Evolutionary conservation across 1,139 yeast genomes (phyloP).

Genomic region (Yueomyces sp.): DNA sequence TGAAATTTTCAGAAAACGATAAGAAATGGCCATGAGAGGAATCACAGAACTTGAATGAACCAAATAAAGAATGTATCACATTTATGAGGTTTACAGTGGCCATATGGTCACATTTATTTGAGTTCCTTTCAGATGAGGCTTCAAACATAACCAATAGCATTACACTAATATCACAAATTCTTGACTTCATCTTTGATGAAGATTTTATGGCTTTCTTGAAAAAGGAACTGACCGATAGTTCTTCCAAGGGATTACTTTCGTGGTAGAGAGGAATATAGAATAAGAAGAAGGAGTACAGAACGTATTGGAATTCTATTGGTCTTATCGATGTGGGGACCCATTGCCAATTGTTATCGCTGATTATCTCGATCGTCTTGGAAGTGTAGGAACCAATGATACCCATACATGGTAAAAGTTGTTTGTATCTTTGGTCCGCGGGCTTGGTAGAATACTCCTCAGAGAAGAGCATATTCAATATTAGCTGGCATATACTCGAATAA

Average conservation of each 20-base stretch:
- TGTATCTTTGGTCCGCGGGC: constrained; percentile 17
- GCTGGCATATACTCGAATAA: constrained; percentile 36
- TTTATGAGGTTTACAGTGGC: constrained; percentile 28
- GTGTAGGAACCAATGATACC: constrained; percentile 32
- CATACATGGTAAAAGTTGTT: constrained; percentile 28
- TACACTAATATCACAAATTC: constrained; percentile 33
- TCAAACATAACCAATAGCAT: constrained; percentile 27
- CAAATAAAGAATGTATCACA: constrained; percentile 61
- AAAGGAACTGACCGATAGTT: constrained; percentile 14
- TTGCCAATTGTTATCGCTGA: constrained; percentile 6
- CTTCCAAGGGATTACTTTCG: constrained; percentile 26
- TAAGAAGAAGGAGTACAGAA: constrained; percentile 28
- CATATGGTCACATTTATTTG: constrained; percentile 12
- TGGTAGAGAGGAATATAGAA: constrained; percentile 30
- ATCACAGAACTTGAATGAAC: constrained; percentile 57
- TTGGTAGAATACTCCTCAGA: constrained; percentile 15
- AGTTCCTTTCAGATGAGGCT: constrained; percentile 5
- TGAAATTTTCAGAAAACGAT: constrained; percentile 41
- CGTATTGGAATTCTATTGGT: constrained; percentile 16
- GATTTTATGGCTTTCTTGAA: constrained; percentile 22
- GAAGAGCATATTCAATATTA: constrained; percentile 30
- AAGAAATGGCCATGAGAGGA: constrained; percentile 51
- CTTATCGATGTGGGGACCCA: not conserved
- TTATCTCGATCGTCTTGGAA: constrained; percentile 6
- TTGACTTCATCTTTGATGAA: constrained; percentile 38